Percentiles rank a stretch among this genome's conserved stretches.
phyloP scores from a whole-genome alignment of 73 alveolate genomes.

The Tetrahymena malaccensis region DNA sequence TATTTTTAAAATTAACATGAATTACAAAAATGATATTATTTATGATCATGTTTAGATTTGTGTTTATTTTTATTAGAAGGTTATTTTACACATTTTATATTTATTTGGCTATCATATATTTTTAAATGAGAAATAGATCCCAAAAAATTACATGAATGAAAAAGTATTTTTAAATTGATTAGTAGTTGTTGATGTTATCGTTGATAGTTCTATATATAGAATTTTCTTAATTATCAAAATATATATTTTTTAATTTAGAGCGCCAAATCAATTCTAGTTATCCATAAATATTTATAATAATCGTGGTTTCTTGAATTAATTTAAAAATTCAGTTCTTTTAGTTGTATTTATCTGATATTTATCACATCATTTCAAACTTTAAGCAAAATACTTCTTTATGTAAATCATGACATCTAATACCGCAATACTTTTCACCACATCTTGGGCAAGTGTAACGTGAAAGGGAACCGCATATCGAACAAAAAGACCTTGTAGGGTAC shows the following conservation, averaged over 20 bases:
- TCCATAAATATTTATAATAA: not conserved
- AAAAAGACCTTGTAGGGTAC: constrained; percentile 56
- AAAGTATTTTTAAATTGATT: not conserved
- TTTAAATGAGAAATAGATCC: not conserved
- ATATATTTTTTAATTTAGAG: not conserved
- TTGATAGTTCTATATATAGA: too few relatives aligned
- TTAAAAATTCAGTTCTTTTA: not conserved
- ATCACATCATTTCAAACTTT: constrained; percentile 40
- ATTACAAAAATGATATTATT: too few relatives aligned
- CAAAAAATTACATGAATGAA: too few relatives aligned
- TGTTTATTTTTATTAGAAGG: too few relatives aligned
- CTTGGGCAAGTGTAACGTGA: constrained; percentile 57
- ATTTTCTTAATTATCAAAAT: not conserved
- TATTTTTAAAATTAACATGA: too few relatives aligned
- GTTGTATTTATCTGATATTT: too few relatives aligned
- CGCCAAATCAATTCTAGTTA: not conserved
- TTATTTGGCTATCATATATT: not conserved
- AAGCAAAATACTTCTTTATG: constrained; percentile 66
- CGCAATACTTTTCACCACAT: constrained; percentile 63
- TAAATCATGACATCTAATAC: constrained; percentile 43
- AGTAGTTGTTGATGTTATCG: not conserved
- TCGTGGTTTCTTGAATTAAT: not conserved
- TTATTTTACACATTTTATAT: too few relatives aligned
- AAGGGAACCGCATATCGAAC: constrained; percentile 63
- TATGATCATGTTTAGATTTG: too few relatives aligned